These are phyloP conservation scores for Backusella circina DNA, from an alignment of 192 early-diverging fungal genomes.

Conservation along the genomic window DNA sequence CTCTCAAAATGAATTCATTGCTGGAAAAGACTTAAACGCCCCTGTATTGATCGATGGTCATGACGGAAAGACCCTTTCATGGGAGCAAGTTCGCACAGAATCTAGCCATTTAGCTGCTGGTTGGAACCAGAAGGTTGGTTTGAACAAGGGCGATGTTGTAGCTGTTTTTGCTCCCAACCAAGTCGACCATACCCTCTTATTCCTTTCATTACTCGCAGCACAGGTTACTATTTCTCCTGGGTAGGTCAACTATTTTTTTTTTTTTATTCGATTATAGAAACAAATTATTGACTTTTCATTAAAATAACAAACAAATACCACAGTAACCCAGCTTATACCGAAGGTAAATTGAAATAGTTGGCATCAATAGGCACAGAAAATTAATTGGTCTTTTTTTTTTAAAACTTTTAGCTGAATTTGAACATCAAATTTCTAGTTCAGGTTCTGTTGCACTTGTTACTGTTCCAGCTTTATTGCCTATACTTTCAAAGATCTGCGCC, in stretches of 20 bases:
- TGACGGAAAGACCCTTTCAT: slow-evolving; percentile 8
- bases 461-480: slow-evolving; percentile 23
- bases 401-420: slow-evolving; percentile 42
- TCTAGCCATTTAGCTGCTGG: slow-evolving; percentile 43
- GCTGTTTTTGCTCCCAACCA: slow-evolving; percentile 70
- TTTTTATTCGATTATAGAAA: not conserved
- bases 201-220: slow-evolving; percentile 53
- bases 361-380: not conserved
- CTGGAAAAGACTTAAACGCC: not conserved
- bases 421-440: slow-evolving; percentile 70
- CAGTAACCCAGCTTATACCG: slow-evolving; percentile 17
- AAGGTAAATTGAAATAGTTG: slow-evolving; percentile 1
- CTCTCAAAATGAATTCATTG: slow-evolving; percentile 15
- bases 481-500: slow-evolving; percentile 34
- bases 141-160: slow-evolving; percentile 68
- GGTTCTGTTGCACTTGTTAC: slow-evolving; percentile 66
- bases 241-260: not conserved
- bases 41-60: slow-evolving; percentile 16
- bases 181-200: slow-evolving; percentile 59
- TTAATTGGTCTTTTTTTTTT: not conserved
- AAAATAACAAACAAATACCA: not conserved
- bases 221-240: slow-evolving; percentile 69
- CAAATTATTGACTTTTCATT: not conserved
- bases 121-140: slow-evolving; percentile 40
- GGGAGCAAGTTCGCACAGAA: slow-evolving; percentile 8